These are phyloP conservation scores for Trametes gibbosa DNA, from an alignment of 768 basidiomycete species.

Conservation along the genomic window DNA sequence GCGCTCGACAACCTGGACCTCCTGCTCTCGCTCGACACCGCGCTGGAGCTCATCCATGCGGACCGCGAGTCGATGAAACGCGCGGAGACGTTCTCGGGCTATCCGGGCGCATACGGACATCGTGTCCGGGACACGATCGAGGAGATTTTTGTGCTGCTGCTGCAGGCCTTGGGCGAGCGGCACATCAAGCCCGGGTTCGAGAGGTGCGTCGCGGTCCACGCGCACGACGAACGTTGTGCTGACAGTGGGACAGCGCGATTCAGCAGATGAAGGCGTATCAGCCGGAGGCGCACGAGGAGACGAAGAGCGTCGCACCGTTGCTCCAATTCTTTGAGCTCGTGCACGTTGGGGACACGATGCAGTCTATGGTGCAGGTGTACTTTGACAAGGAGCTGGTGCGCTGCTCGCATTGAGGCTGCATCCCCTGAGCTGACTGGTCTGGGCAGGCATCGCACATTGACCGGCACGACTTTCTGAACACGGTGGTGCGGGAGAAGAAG, in stretches of 20 bases:
- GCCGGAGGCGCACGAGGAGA: constrained; percentile 81
- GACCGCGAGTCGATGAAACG: constrained; percentile 90
- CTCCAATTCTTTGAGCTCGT: constrained; percentile 97
- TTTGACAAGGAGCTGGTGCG: constrained; percentile 91
- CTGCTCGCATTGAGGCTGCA: neutral
- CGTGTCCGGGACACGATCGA: constrained; percentile 92
- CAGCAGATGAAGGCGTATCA: constrained; percentile 88
- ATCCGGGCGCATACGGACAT: constrained; percentile 84
- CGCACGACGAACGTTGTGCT: neutral
- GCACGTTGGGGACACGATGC: constrained; percentile 95
- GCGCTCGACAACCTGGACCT: constrained; percentile 68
- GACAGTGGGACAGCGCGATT: constrained; percentile 59
- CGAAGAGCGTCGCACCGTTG: constrained; percentile 84
- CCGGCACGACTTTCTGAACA: constrained; percentile 89
- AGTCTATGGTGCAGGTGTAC: constrained; percentile 96
- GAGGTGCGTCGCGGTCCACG: constrained; percentile 7
- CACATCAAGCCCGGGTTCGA: constrained; percentile 83
- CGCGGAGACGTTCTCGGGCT: constrained; percentile 84
- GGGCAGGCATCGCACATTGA: constrained; percentile 82
- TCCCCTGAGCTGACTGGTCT: neutral
- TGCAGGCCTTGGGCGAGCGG: constrained; percentile 71
- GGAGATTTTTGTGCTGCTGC: constrained; percentile 84
- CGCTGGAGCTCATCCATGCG: constrained; percentile 89
- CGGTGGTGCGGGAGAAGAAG: constrained; percentile 95
- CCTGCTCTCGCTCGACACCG: constrained; percentile 86